Conservation (phyloP, 2,329 filamentous ascomycete genomes). For the Acephala macrosclerotiorum region DNA sequence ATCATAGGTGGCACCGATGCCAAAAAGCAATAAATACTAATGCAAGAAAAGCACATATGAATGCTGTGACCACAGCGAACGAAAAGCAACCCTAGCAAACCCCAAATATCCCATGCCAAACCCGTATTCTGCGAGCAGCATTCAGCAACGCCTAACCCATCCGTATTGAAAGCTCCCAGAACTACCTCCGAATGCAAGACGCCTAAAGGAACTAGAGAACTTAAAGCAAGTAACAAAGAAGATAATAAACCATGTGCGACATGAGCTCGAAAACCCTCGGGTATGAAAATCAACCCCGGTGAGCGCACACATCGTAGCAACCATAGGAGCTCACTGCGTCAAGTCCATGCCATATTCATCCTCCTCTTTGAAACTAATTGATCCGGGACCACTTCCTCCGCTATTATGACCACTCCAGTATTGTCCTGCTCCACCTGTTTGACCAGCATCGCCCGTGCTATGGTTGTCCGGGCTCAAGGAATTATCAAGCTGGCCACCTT, state of each 20-base stretch:
- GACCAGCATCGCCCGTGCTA: slow-evolving; percentile 41
- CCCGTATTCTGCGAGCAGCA: slow-evolving; percentile 39
- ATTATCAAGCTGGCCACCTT: slow-evolving; percentile 45
- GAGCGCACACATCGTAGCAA: not conserved
- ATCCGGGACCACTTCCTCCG: slow-evolving; percentile 71
- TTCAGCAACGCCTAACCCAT: slow-evolving; percentile 31
- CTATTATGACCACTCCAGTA: slow-evolving; percentile 76
- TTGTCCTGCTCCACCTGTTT: slow-evolving; percentile 49
- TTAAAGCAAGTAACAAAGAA: slow-evolving; percentile 31
- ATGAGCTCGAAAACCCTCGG: not conserved
- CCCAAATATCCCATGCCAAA: slow-evolving; percentile 33
- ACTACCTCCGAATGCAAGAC: slow-evolving; percentile 45
- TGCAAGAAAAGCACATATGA: slow-evolving; percentile 6
- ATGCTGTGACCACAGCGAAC: slow-evolving; percentile 15
- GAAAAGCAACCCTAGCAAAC: slow-evolving; percentile 26
- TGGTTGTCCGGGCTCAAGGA: slow-evolving; percentile 60
- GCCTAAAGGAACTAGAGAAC: slow-evolving; percentile 39
- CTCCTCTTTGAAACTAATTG: slow-evolving; percentile 88
- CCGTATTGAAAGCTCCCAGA: slow-evolving; percentile 33
- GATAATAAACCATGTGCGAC: slow-evolving; percentile 21
- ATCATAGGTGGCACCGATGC: slow-evolving; percentile 27
- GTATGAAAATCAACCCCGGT: not conserved
- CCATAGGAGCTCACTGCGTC: slow-evolving; percentile 48
- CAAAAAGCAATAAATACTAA: slow-evolving; percentile 14
- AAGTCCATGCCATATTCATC: slow-evolving; percentile 78